Base-by-base conservation (phyloP, 495 filamentous ascomycete genomes). In the Aspergillus leporis region DNA sequence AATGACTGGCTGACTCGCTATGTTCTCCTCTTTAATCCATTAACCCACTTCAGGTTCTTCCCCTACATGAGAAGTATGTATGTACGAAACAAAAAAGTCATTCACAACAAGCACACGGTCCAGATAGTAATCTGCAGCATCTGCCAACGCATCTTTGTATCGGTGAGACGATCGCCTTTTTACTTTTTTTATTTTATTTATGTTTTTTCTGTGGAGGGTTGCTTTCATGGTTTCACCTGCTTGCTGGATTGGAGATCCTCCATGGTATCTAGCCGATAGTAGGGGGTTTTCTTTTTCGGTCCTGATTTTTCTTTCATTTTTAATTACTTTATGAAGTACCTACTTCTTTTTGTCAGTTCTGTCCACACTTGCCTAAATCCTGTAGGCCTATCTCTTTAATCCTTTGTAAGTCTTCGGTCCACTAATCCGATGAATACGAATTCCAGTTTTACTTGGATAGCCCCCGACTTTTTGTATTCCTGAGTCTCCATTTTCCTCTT, bases 121-220 rank as follows among this genome's bases (percentile, higher is more conserved):
- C 50, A 63, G 61, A 57, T 63, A 63, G 41, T 51, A 64, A 64
- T 64, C 61, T 64, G 61, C 61, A 64, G 50, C 57, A 53, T 23
- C 43, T 60, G 61, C 58, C 61, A 64, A 64, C 61, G 34, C 58
- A 64, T 64, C 58, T 64, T 43, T 64, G 58, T 53, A 64, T 49
- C 31, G 18, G 54, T 60, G 19, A 59, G 56, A 52, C 56, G 30
- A 63, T 56, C 56, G 31, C 30, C 22, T 18, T 22, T 18, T 47
- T 22, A 40, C 50, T 18, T 30, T 41, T 34, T n/a, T 19, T 28
- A 31, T 34, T 31, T 34, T 31, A 23, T 23, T 22, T 18, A 36
- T 32, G 40, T 54, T 28, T 30, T 41, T 34, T 23, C 28, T 28
- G 25, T 40, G 28, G 13, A n/a, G 12, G 14, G n/a, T 19, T 30